phyloP scores from a whole-genome alignment of 148 eudicot species.

The Rhododendron ovatum region DNA sequence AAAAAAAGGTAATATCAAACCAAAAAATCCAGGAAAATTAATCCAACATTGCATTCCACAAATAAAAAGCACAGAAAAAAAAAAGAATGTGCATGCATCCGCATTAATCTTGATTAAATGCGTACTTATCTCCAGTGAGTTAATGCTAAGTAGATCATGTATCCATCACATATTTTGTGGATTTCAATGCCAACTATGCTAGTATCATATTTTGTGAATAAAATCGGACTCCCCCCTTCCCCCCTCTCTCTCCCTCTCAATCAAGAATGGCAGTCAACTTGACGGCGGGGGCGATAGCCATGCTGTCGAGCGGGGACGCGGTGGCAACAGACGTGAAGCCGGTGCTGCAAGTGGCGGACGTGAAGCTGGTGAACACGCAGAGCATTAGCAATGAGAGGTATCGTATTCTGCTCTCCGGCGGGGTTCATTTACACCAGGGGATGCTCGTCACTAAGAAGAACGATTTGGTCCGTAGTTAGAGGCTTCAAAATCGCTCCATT shows the following conservation, averaged over 20 bases:
- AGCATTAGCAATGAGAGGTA: slow-evolving; percentile 38
- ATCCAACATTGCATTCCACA: no score
- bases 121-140: no score
- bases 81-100: no score
- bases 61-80: no score
- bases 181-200: no score
- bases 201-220: no score
- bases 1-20: no score
- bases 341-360: slow-evolving; percentile 48
- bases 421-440: slow-evolving; percentile 51
- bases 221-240: no score
- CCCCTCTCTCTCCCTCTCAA: background rate
- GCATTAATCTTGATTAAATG: no score
- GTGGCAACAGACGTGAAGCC: slow-evolving; percentile 31
- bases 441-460: slow-evolving; percentile 78
- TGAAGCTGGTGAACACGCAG: slow-evolving; percentile 40
- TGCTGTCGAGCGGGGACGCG: slow-evolving; percentile 24
- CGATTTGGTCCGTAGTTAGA: slow-evolving; percentile 34
- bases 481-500: slow-evolving; percentile 57
- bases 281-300: slow-evolving; percentile 45
- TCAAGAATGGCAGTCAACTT: slow-evolving; percentile 30
- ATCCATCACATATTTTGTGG: no score
- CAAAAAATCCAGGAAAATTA: no score
- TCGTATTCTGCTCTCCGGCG: slow-evolving; percentile 62
- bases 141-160: no score